Percentiles rank a stretch among this genome's conserved stretches.
phyloP scores from a whole-genome alignment of 208 protist genomes.

The Leishmania arabica region DNA sequence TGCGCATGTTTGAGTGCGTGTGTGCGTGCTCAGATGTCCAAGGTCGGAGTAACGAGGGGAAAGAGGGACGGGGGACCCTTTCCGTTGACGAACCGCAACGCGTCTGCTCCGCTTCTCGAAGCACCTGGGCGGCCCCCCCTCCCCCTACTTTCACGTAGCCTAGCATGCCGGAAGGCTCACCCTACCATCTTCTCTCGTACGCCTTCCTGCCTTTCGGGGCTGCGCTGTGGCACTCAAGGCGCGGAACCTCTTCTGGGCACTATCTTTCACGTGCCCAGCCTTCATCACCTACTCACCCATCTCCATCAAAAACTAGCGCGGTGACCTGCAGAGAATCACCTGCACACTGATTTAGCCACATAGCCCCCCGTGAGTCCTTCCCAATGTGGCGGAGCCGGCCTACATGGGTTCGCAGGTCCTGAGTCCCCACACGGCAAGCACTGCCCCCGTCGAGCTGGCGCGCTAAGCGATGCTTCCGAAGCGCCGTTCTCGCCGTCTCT shows the following conservation, averaged over 20 bases:
- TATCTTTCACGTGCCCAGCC: neutral
- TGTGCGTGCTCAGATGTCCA: neutral
- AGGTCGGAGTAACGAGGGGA: neutral
- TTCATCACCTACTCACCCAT: neutral
- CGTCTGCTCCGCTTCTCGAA: neutral
- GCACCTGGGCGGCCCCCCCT: neutral
- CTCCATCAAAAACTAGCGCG: neutral
- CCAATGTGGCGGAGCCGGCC: neutral
- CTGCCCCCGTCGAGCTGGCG: no score
- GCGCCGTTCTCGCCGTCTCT: neutral
- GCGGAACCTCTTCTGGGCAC: neutral
- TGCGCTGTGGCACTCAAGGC: neutral
- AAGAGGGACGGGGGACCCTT: neutral
- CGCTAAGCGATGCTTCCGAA: neutral
- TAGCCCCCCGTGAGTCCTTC: no score
- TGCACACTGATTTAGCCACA: neutral
- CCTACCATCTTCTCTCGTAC: slow-evolving; percentile 1
- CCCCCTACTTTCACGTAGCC: neutral
- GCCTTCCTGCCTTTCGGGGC: slow-evolving; percentile 8
- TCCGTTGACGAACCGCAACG: neutral
- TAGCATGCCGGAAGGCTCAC: neutral
- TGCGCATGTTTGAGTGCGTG: neutral
- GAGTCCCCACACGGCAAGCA: neutral
- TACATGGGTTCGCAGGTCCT: neutral
- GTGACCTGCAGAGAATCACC: neutral